Base-by-base conservation (phyloP, 2,329 filamentous ascomycete genomes). In the Colletotrichum aenigma region DNA sequence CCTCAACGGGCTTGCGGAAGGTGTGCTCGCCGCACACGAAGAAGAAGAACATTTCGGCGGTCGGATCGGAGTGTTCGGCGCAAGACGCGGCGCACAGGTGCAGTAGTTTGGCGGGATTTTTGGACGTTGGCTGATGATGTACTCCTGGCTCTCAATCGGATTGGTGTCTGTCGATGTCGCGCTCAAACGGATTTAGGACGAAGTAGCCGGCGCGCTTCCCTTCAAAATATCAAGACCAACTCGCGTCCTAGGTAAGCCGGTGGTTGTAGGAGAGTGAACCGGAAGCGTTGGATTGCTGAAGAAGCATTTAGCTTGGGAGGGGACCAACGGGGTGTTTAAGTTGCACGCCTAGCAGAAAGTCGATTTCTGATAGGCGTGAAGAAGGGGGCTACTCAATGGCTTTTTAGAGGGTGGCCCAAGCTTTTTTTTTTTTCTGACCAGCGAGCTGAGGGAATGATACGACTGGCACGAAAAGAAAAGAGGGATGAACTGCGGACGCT, bases 21-120 rank as follows among this genome's bases (percentile, higher is more conserved):
- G 90, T 92, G 80, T 91, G 88, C 82, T 92, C 89, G 79, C 91
- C 91, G 79, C 90, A 92, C 77, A 90, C 88, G 80, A 92, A 92
- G 83, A 92, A 89, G 81, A 92, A 87, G 85, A 91, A 92, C 91
- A 92, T 92, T 76, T 71, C 79, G 64, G 60, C 58, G 52, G 52
- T 58, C 43, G 38, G 61, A 32, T 38, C 55, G 30, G 58, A 10
- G 21, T 48, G 16, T 21, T 43, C 36, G 28, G 48, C 26, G 65
- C 65, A 52, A 52, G 65, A 58, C 30, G 66, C 66, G 52, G 67
- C 58, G 67, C 67, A 70, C 67, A 70, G 67, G 58, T 70, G 56
- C 67, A 70, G 66, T 30, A 70, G 66, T 43, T 9, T 28, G 32
- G 21, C 10, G 18, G 28, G 55, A 21, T 24, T 16, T 34, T 48